Conservation (phyloP, 1,139 yeast genomes). For the Ogataea hybrid region DNA sequence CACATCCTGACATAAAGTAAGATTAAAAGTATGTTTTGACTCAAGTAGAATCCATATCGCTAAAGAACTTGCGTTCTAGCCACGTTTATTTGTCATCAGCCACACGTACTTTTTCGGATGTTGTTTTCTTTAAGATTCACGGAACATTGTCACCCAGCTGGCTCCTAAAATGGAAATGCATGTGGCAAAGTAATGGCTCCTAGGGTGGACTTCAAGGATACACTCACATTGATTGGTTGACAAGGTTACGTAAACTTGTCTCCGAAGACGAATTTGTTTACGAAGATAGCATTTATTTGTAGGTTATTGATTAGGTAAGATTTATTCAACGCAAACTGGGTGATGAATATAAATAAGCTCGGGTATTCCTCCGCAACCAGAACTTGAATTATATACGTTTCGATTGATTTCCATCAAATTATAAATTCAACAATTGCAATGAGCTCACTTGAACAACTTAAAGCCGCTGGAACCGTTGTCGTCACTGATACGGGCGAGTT, state of each 20-base stretch:
- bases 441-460: slow-evolving; percentile 89
- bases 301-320: slow-evolving; percentile 4
- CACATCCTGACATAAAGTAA: too few relatives aligned
- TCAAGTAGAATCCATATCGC: too few relatives aligned
- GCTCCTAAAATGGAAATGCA: background rate
- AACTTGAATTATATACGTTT: background rate
- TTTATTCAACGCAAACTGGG: slow-evolving; percentile 1
- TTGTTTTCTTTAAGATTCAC: slow-evolving; percentile 4
- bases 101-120: slow-evolving; percentile 1
- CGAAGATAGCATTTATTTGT: background rate
- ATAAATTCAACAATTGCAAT: slow-evolving; percentile 21
- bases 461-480: slow-evolving; percentile 92
- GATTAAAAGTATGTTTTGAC: too few relatives aligned
- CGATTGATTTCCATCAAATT: background rate
- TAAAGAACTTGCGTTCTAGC: background rate
- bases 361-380: slow-evolving; percentile 6
- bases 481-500: slow-evolving; percentile 99
- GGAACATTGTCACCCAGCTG: slow-evolving; percentile 9
- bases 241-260: background rate
- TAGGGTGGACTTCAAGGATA: background rate
- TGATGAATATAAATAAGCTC: slow-evolving; percentile 2
- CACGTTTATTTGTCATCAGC: background rate
- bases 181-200: slow-evolving; percentile 4
- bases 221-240: background rate
- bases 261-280: background rate